Base-by-base conservation (phyloP, 768 basidiomycete genomes). In the Trametes cubensis region DNA sequence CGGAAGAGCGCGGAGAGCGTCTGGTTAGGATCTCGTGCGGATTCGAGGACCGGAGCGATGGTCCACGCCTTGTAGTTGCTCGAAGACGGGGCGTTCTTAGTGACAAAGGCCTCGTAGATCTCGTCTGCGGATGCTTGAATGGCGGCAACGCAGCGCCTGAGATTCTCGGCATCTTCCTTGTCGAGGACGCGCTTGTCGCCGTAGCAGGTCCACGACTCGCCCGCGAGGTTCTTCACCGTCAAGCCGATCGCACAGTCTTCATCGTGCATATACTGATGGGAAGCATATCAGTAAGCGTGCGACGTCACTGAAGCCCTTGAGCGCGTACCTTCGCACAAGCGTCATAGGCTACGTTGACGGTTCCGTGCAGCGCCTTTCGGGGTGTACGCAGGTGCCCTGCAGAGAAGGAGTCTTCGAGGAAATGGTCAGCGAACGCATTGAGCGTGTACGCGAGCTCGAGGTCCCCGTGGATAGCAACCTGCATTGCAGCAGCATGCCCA, bases 171-270 rank as follows among this genome's bases (percentile, higher is more conserved):
- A 34, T 28, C 40, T 3, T 15, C 58, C 15, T 14, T 15, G 44
- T 63, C 62, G n/a, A 66, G 54, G 7, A 62, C 62, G 21, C 62
- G 57, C 25, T 47, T 60, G 62, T 56, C 54, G 39, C 62, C 65
- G 25, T 55, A 66, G 46, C 23, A 39, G 10, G 14, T 45, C 58
- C 65, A 66, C 45, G 44, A 26, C 20, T 60, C 54, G 10, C 62
- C 58, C 7, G 11, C 42, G 13, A 30, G 58, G 57, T 63, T 54
- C 42, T n/a, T 3, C 11, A 66, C 65, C 17, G 53, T 20, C 18
- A 66, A 48, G 17, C 65, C 65, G 55, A 66, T 63, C 7, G 62
- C 65, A 26, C 23, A 13, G 61, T 66, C 65, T 50, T 66, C 62
- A 38, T 66, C 65, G 61, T 63, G 62, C 65, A 66, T 66, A 30